Base-by-base conservation (phyloP, 179 eudicot species). In the Beta corolliflora region DNA sequence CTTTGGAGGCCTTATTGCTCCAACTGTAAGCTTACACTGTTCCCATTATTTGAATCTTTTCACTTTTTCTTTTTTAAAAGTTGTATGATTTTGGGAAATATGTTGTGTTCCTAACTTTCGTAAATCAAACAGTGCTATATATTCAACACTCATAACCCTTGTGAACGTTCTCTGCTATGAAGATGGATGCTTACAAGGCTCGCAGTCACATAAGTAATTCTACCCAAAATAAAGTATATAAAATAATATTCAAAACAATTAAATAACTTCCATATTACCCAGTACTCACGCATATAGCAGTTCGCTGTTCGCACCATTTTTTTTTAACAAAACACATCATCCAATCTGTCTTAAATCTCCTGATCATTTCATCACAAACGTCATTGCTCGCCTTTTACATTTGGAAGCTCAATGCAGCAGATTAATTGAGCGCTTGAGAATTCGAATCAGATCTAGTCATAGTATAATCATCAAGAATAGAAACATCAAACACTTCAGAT, bases 1-100 rank as follows among this genome's bases (percentile, higher is more conserved):
- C 77, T 93, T 95, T 58, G 97, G 99, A 74, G 99, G 98, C 74
- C 93, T 95, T 70, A 81, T 95, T 82, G 99, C 99, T 84, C 99
- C 99, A 82, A 81, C 79, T 66, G 99, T 95, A 91, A 92, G 99
- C 75, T 89, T 80, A 53, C 78, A 65, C 46, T 73, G 19, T 48
- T 44, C 15, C 15, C 23, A 10, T 18, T 77, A 25, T 74, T 23
- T 59, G 60, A 52, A 18, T 67, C 7, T 5, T 45, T 72, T 59
- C 52, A 59, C 23, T 19, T 60, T 68, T 25, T 68, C 12, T 25
- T 53, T 31, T 29, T 61, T 3, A 60, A 70, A 44, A 58, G 56
- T 63, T 61, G 29, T 13, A 44, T 68, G 19, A 64, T 71, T 1
- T 61, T 12, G 21, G 31, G 7, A 25, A 23, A 19, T 45, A n/a